Conservation (phyloP, 768 basidiomycete species). For the Pilatotrama ljubarskyi region DNA sequence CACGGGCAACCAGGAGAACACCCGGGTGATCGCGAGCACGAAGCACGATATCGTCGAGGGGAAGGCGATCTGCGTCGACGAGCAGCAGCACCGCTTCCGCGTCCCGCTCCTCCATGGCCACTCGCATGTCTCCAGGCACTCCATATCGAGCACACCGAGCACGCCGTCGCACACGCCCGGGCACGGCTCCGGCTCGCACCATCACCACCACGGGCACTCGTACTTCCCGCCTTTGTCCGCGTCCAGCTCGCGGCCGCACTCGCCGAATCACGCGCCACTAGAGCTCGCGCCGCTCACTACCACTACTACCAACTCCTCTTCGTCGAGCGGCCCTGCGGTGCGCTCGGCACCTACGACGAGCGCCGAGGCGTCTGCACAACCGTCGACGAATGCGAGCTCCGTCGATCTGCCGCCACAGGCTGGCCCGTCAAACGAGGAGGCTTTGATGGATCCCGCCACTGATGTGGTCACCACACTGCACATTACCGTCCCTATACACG, state of each 20-base stretch:
- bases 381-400: constrained; percentile 9
- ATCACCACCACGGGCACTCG: neutral
- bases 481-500: constrained; percentile 56
- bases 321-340: constrained; percentile 15
- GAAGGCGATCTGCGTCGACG: constrained; percentile 39
- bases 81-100: constrained; percentile 32
- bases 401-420: constrained; percentile 16
- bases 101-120: constrained; percentile 25
- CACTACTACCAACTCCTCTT: constrained; percentile 28
- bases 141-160: constrained; percentile 5
- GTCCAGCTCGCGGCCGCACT: constrained; percentile 13
- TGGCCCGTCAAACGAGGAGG: constrained; percentile 2
- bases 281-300: constrained; percentile 30
- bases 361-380: constrained; percentile 1
- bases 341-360: neutral
- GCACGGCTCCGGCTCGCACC: constrained; percentile 1
- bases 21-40: constrained; percentile 56
- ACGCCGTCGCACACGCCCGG: constrained; percentile 18
- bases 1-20: constrained; percentile 57
- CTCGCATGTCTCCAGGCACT: constrained; percentile 11
- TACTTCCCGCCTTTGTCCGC: constrained; percentile 22
- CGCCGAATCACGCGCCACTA: constrained; percentile 16
- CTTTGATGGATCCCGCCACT: constrained; percentile 20
- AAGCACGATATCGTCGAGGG: constrained; percentile 73
- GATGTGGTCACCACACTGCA: constrained; percentile 64